Conservation (phyloP, 345 rosid species). For the Carallia pectinifolia region DNA sequence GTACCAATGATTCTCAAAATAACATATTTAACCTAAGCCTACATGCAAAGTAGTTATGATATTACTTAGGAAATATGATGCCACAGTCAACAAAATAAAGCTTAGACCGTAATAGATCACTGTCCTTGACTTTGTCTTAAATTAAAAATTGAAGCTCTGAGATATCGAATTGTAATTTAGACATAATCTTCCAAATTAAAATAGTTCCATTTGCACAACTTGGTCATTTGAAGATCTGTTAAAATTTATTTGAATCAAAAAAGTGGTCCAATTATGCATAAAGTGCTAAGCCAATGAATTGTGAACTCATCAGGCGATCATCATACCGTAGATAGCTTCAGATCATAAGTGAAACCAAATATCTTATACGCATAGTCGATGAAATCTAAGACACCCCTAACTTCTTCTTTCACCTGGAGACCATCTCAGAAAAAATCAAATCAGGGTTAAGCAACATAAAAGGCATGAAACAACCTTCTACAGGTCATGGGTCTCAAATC, state of each 20-base stretch:
- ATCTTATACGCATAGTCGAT: slow-evolving; percentile 61
- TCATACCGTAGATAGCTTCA: slow-evolving; percentile 88
- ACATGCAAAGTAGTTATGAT: no score
- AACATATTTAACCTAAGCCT: no score
- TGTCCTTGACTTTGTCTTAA: background rate
- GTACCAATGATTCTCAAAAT: no score
- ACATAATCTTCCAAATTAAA: background rate
- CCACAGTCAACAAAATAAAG: background rate
- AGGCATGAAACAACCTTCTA: slow-evolving; percentile 4
- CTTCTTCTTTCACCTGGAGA: slow-evolving; percentile 82
- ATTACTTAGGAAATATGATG: no score
- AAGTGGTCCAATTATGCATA: background rate
- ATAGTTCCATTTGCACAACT: background rate
- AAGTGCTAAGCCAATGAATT: slow-evolving; percentile 7
- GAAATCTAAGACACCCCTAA: slow-evolving; percentile 73
- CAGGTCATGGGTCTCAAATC: slow-evolving; percentile 17
- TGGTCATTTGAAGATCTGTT: background rate
- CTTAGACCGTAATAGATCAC: background rate
- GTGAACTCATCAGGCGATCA: background rate
- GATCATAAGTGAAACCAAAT: slow-evolving; percentile 89
- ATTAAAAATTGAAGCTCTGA: no score
- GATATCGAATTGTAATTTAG: background rate
- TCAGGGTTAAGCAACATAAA: background rate
- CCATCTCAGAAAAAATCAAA: slow-evolving; percentile 12
- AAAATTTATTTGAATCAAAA: no score